Evolutionary conservation across 129 eudicot species (phyloP).

Genomic region (Escallonia rubra): DNA sequence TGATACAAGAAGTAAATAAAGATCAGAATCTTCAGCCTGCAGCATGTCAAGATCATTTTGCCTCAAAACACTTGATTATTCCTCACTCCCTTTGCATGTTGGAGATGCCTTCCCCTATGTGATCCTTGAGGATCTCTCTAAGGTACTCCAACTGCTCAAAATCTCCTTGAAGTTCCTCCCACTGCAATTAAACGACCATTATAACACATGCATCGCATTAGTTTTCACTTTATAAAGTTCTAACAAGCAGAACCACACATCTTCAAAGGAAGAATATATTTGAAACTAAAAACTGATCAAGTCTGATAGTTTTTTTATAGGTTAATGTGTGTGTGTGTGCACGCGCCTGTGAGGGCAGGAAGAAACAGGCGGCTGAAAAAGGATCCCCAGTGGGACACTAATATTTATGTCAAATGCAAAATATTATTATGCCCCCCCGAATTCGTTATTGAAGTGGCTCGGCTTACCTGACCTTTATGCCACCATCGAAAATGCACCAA

Average conservation of each 20-base stretch:
- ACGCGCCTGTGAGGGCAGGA: no score
- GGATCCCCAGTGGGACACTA: no score
- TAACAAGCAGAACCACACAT: background rate
- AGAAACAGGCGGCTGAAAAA: no score
- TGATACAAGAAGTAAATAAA: background rate
- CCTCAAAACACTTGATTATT: background rate
- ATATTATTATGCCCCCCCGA: no score
- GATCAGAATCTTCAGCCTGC: background rate
- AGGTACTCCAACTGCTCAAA: slow-evolving; percentile 84
- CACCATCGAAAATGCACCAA: no score
- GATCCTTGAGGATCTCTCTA: slow-evolving; percentile 51
- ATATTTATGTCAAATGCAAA: no score
- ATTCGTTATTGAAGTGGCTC: no score
- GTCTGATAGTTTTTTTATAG: background rate
- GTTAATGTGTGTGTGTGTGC: no score
- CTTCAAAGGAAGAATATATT: background rate
- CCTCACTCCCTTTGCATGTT: background rate
- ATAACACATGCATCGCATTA: background rate
- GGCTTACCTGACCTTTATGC: no score
- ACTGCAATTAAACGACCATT: slow-evolving; percentile 37
- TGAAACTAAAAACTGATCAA: background rate
- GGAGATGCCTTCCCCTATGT: slow-evolving; percentile 17
- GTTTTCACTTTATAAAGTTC: background rate
- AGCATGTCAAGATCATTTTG: background rate
- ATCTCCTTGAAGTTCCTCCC: slow-evolving; percentile 83